Conservation (phyloP, 2,329 filamentous ascomycete species). For the Cyphellophora europaea region DNA sequence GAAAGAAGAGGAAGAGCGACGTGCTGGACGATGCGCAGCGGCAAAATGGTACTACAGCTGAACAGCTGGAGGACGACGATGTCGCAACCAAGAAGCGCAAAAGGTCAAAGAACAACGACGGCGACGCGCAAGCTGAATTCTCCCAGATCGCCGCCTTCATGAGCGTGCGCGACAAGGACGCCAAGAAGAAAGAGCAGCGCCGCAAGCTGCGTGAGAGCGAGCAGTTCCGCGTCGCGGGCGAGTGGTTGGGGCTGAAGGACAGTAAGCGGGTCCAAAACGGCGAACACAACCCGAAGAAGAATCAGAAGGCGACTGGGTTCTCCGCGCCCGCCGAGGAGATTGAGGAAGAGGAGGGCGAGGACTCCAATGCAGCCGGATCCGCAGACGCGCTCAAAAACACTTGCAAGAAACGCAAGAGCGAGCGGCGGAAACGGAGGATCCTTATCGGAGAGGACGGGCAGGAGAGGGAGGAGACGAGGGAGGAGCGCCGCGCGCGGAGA, state of each 20-base stretch:
- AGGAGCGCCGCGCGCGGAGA: not conserved
- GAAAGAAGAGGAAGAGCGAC: constrained; percentile 17
- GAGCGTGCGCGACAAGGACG: constrained; percentile 10
- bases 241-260: not conserved
- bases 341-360: not conserved
- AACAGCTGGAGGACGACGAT: constrained; percentile 2
- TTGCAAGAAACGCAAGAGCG: not conserved
- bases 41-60: not conserved
- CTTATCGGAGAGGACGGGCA: not conserved
- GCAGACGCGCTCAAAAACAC: not conserved
- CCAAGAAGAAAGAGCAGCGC: constrained; percentile 17
- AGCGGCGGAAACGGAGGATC: not conserved
- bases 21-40: constrained; percentile 6
- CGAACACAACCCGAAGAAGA: not conserved
- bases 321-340: too few relatives aligned
- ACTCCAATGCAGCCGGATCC: not conserved
- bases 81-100: constrained; percentile 2
- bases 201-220: constrained; percentile 4
- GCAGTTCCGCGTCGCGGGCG: not conserved
- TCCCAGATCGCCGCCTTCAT: constrained; percentile 11
- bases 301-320: too few relatives aligned
- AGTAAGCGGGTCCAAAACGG: not conserved
- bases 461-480: not conserved
- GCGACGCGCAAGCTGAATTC: constrained; percentile 7
- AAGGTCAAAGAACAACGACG: constrained; percentile 4